phyloP scores from a whole-genome alignment of 1,284 basidiomycete genomes.

The Ustilago xerochloae region DNA sequence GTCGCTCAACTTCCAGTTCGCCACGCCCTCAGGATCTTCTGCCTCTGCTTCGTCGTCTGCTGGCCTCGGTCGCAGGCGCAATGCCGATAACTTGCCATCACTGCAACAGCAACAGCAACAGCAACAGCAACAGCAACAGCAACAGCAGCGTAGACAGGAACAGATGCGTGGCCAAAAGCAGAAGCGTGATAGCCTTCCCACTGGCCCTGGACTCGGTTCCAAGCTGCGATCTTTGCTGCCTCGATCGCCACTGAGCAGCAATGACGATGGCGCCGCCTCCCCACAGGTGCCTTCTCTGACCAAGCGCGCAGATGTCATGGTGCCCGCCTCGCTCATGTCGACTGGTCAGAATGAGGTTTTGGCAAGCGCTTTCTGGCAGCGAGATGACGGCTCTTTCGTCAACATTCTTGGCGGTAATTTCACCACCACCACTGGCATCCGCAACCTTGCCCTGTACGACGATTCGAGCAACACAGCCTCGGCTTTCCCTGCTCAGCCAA shows the following conservation, averaged over 20 bases:
- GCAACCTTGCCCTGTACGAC: conserved; percentile 82
- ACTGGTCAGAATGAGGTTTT: conserved; percentile 82
- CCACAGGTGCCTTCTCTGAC: conserved; percentile 19
- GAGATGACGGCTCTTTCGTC: conserved; percentile 72
- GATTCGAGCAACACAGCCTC: conserved; percentile 70
- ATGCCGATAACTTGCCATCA: background rate
- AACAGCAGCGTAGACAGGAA: background rate
- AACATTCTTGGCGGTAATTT: conserved; percentile 92
- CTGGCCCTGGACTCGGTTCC: conserved; percentile 14
- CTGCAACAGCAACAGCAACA: conserved; percentile 9
- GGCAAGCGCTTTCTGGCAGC: conserved; percentile 89
- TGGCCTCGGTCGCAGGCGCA: conserved; percentile 24
- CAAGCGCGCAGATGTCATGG: conserved; percentile 49
- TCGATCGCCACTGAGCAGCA: conserved; percentile 6
- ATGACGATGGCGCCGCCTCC: background rate
- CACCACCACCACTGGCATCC: conserved; percentile 73
- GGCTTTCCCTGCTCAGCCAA: conserved; percentile 70
- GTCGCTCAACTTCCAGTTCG: conserved; percentile 62
- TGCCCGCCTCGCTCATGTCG: conserved; percentile 70
- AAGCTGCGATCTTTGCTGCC: conserved; percentile 34
- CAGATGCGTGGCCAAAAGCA: conserved; percentile 1
- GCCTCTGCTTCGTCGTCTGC: conserved; percentile 25
- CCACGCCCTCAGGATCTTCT: conserved; percentile 74
- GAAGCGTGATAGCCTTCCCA: background rate
- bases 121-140: background rate